phyloP scores from a whole-genome alignment of 202 grass and related monocot genomes.

The Schoenoplectus triqueter region DNA sequence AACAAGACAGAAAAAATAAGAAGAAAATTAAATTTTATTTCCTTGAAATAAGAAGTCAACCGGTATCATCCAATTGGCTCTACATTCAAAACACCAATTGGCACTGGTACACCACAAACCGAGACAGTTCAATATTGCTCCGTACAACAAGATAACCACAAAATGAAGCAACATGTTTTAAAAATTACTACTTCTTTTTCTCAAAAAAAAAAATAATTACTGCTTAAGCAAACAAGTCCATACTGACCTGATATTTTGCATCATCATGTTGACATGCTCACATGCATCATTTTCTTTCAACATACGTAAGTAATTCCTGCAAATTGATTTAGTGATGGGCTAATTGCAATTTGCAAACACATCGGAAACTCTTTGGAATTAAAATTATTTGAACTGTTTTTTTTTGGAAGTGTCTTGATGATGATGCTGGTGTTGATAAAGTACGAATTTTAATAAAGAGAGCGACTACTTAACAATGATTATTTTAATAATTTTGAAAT shows the following conservation, averaged over 20 bases:
- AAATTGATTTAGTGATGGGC: neutral
- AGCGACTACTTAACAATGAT: no score
- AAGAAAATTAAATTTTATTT: neutral
- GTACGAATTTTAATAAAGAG: no score
- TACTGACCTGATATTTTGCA: constrained; percentile 25
- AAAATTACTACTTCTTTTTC: neutral
- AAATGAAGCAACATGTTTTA: constrained; percentile 30
- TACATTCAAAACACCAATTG: constrained; percentile 17
- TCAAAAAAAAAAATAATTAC: neutral
- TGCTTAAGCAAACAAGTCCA: constrained; percentile 23
- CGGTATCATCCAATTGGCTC: constrained; percentile 16
- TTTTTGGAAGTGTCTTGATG: neutral
- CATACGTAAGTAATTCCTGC: neutral
- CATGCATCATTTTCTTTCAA: neutral
- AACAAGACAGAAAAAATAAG: constrained; percentile 10
- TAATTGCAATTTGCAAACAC: neutral
- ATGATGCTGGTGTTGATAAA: no score
- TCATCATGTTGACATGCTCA: constrained; percentile 6
- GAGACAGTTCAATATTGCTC: constrained; percentile 13
- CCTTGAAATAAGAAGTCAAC: constrained; percentile 29
- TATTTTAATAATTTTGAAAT: no score
- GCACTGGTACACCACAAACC: constrained; percentile 3
- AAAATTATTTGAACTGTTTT: neutral
- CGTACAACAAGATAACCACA: constrained; percentile 22
- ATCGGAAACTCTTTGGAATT: neutral